phyloP scores from a whole-genome alignment of 257 asterid genomes.

The Plantago major region DNA sequence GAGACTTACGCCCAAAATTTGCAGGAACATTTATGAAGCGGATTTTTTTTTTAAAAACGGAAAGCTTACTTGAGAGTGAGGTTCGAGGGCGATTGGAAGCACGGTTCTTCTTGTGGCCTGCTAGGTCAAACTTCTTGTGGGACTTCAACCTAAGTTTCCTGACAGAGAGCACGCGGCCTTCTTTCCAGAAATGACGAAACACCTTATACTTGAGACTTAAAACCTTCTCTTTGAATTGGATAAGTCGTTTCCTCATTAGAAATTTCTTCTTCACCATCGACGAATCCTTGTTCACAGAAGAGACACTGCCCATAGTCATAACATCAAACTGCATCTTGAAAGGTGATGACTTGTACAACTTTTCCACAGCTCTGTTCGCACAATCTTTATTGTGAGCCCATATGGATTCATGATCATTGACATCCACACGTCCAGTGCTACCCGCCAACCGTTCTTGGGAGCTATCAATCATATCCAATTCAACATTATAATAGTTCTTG shows the following conservation, averaged over 20 bases:
- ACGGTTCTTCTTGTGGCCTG: slow-evolving; percentile 53
- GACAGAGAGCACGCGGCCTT: slow-evolving; percentile 53
- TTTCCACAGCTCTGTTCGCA: slow-evolving; percentile 45
- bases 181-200: slow-evolving; percentile 81
- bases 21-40: neutral
- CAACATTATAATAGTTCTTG: slow-evolving; percentile 24
- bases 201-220: slow-evolving; percentile 61
- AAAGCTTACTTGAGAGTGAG: slow-evolving; percentile 47
- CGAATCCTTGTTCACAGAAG: slow-evolving; percentile 31
- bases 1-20: neutral
- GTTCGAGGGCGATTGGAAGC: slow-evolving; percentile 50
- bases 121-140: slow-evolving; percentile 64
- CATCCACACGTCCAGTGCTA: slow-evolving; percentile 20
- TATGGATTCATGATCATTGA: slow-evolving; percentile 37
- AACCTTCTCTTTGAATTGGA: slow-evolving; percentile 63
- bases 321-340: slow-evolving; percentile 31
- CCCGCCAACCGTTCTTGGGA: slow-evolving; percentile 22
- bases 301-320: slow-evolving; percentile 28
- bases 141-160: slow-evolving; percentile 61
- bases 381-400: slow-evolving; percentile 53
- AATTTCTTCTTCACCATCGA: slow-evolving; percentile 41
- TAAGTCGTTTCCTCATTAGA: slow-evolving; percentile 37
- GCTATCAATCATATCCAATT: slow-evolving; percentile 19
- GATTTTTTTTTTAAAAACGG: slow-evolving; percentile 8
- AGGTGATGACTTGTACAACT: slow-evolving; percentile 56